Evolutionary conservation across 2,329 filamentous ascomycete genomes (phyloP), one percentile per base, ranked within the genome.

Genomic region (Neonectria punicea): DNA sequence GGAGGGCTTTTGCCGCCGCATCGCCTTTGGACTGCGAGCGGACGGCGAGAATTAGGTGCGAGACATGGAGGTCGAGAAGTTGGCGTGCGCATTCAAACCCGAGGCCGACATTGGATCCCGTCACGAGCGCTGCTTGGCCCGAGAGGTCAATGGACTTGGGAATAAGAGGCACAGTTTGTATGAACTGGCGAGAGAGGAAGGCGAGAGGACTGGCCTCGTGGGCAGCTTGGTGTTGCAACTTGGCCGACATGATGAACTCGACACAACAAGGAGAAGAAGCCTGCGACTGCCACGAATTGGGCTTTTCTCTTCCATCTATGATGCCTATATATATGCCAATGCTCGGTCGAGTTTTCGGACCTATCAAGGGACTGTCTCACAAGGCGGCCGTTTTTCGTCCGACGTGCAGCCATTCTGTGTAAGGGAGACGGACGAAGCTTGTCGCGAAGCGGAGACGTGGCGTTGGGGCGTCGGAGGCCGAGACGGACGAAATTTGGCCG

Each of bases 71-170:
- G 1, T 70, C 66, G 1, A 83, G 78, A 39, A 87, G 77, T 56
- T 85, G 83, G 0, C 74, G 73, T 8, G 80, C 76, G 2, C 80
- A 75, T 68, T 86, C 83, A 22, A 83, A 77, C 0, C 86, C 85
- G 0, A 88, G 75, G 0, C 86, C 86, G 1, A 73, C 74, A 62
- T 85, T 87, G 30, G 81, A 76, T 3, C 86, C 86, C 0, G 85
- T 86, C 6, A 87, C 75, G 44, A 87, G 80, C 36, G 82, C 82
- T 2, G 78, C 78, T 69, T 83, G 74, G 0, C 79, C 78, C 4
- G 75, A 69, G 49, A 84, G 72, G 49, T 73, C 55, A 32, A 70
- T 57, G 2, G 63, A 49, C 32, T 62, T 69, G 25, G 75, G 73
- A 46, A 71, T 70, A 4, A 53, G 61, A n/a, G 72, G 70, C 4